phyloP scores from a whole-genome alignment of 2,329 filamentous ascomycete species.

The Stenocarpella maydis region DNA sequence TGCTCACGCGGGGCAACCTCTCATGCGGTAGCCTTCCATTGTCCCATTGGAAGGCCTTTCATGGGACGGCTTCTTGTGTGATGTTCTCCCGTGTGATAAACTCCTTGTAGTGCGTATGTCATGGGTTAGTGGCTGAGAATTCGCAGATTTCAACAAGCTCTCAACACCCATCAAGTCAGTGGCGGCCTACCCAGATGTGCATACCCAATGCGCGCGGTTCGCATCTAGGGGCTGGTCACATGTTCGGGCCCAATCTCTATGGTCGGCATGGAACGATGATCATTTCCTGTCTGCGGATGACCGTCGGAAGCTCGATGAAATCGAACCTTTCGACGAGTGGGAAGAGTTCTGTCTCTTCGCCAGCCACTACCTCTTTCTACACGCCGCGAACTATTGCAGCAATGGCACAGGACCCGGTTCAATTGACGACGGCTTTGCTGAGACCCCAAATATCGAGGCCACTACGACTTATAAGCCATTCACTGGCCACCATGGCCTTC shows the following conservation, averaged over 20 bases:
- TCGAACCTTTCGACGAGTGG: slow-evolving; percentile 95
- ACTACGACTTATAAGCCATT: slow-evolving; percentile 47
- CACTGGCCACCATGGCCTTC: slow-evolving; percentile 52
- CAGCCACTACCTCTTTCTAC: slow-evolving; percentile 83
- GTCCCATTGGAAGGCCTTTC: no score
- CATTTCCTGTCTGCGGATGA: slow-evolving; percentile 69
- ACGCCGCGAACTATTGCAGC: slow-evolving; percentile 58
- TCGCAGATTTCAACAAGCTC: slow-evolving; percentile 75
- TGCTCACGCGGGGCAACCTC: no score
- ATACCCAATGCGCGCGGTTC: slow-evolving; percentile 76
- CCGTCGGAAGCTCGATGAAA: slow-evolving; percentile 67
- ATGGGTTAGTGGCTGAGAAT: background rate
- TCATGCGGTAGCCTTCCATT: no score
- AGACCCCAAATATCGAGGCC: slow-evolving; percentile 25
- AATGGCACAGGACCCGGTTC: background rate
- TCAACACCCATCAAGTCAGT: slow-evolving; percentile 81
- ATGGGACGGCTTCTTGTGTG: background rate
- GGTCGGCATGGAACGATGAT: slow-evolving; percentile 81
- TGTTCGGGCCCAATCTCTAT: slow-evolving; percentile 73
- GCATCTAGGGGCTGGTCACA: slow-evolving; percentile 70
- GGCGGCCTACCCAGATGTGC: slow-evolving; percentile 70
- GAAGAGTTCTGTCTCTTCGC: slow-evolving; percentile 90
- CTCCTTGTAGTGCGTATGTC: no score
- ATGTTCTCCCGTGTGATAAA: background rate
- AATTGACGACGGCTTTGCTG: background rate